phyloP scores from a whole-genome alignment of 179 eudicot species.

The Heliamphora pulchella region DNA sequence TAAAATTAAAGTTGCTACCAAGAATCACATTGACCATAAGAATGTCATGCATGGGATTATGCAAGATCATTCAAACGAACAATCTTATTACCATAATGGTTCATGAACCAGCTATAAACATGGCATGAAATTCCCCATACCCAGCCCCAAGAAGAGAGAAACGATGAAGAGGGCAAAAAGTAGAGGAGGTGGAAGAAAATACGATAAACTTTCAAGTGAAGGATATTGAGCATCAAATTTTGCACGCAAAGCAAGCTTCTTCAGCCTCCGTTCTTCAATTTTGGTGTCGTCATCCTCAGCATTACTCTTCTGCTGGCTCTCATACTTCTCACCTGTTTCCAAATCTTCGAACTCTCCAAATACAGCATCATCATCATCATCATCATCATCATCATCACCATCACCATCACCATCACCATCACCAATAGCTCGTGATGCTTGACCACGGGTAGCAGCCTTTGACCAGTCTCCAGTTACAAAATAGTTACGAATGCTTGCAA shows the following conservation, averaged over 20 bases:
- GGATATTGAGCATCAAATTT: slow-evolving; percentile 95
- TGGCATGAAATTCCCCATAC: neutral
- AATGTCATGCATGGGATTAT: slow-evolving; percentile 7
- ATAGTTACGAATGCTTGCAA: slow-evolving; percentile 64
- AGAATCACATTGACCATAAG: neutral
- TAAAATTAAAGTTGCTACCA: neutral
- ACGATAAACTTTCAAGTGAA: slow-evolving; percentile 21
- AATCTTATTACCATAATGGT: neutral
- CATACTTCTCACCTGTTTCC: slow-evolving; percentile 65
- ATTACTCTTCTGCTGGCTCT: slow-evolving; percentile 23
- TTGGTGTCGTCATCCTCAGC: slow-evolving; percentile 32
- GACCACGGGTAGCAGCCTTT: slow-evolving; percentile 66
- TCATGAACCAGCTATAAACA: slow-evolving; percentile 1
- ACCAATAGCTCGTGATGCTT: slow-evolving; percentile 30
- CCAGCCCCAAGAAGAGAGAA: neutral
- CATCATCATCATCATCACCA: no score
- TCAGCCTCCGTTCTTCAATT: slow-evolving; percentile 54
- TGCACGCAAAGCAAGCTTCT: slow-evolving; percentile 91
- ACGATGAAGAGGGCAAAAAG: neutral
- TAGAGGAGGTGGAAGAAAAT: neutral
- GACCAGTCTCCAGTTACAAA: slow-evolving; percentile 95
- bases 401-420: slow-evolving; percentile 41
- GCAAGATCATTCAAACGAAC: neutral
- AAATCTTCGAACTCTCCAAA: slow-evolving; percentile 88
- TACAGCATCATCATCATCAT: slow-evolving; percentile 38